phyloP scores from a whole-genome alignment of 169 alveolate species.

The Plasmodium knowlesi region DNA sequence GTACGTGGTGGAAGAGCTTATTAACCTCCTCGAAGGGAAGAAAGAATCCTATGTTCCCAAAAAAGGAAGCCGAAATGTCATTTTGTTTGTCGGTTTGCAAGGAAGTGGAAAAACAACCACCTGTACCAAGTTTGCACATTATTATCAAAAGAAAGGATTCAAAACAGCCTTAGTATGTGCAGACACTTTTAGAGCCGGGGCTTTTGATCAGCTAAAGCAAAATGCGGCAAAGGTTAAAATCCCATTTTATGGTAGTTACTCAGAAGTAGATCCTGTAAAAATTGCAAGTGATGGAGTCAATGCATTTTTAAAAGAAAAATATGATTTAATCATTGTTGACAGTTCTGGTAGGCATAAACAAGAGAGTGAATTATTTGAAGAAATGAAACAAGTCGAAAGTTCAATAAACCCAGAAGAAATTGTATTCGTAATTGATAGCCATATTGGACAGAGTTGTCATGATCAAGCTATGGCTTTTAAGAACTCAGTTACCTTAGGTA shows the following conservation, averaged over 20 bases:
- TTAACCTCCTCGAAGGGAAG: conserved; percentile 93
- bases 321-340: conserved; percentile 98
- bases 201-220: conserved; percentile 99
- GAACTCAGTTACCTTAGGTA: conserved; percentile 97
- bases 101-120: conserved; percentile 99
- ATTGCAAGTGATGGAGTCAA: conserved; percentile 99
- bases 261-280: conserved; percentile 99
- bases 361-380: conserved; percentile 98
- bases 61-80: conserved; percentile 95
- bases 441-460: conserved; percentile 99
- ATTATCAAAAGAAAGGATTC: conserved; percentile 95
- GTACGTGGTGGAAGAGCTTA: conserved; percentile 89
- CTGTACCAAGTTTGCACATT: conserved; percentile 98
- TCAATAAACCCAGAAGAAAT: conserved; percentile 97
- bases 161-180: conserved; percentile 99
- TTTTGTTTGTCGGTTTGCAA: conserved; percentile 99
- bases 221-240: conserved; percentile 98
- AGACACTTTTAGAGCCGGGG: conserved; percentile 99
- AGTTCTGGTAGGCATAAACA: conserved; percentile 99
- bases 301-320: conserved; percentile 94
- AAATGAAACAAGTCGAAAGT: conserved; percentile 97
- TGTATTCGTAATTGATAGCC: conserved; percentile 98
- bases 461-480: conserved; percentile 99
- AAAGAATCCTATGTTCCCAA: conserved; percentile 92
- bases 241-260: conserved; percentile 98